Percentiles rank a stretch among this genome's conserved stretches.
phyloP scores from a whole-genome alignment of 2,329 filamentous ascomycete species.

The Aspergillus hortae region DNA sequence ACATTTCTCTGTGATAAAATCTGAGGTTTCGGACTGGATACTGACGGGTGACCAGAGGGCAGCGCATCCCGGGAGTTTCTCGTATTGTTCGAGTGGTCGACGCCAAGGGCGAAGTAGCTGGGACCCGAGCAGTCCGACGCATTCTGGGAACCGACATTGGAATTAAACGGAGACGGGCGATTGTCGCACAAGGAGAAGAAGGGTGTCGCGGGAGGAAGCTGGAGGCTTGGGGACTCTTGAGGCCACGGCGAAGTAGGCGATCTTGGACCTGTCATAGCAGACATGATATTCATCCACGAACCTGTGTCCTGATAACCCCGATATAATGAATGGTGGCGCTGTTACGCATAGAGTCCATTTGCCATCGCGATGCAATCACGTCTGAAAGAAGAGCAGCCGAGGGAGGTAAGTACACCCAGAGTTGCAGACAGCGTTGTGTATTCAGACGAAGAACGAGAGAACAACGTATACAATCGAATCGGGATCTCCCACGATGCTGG shows the following conservation, averaged over 20 bases:
- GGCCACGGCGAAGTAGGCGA: slow-evolving; percentile 33
- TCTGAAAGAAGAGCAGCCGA: neutral
- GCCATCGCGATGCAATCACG: slow-evolving; percentile 14
- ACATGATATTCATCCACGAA: slow-evolving; percentile 15
- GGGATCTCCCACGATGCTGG: too few relatives aligned
- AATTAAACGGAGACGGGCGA: slow-evolving; percentile 19
- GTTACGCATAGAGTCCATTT: slow-evolving; percentile 11
- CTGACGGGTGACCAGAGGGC: slow-evolving; percentile 63
- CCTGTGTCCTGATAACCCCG: slow-evolving; percentile 6
- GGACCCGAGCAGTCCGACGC: slow-evolving; percentile 54
- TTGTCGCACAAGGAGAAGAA: slow-evolving; percentile 20
- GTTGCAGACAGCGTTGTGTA: too few relatives aligned
- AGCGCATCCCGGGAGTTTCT: slow-evolving; percentile 73
- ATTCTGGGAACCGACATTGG: slow-evolving; percentile 15
- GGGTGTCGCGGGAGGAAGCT: slow-evolving; percentile 17
- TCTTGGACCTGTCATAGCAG: slow-evolving; percentile 31
- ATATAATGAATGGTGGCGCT: slow-evolving; percentile 2
- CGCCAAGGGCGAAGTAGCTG: slow-evolving; percentile 79
- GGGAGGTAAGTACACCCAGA: neutral
- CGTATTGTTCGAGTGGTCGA: slow-evolving; percentile 58
- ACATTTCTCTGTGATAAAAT: slow-evolving; percentile 60
- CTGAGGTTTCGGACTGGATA: slow-evolving; percentile 46
- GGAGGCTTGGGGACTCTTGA: slow-evolving; percentile 20
- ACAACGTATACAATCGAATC: too few relatives aligned
- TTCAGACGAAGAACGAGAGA: too few relatives aligned